Evolutionary conservation across 805 yeast genomes (phyloP).

Genomic region (Limtongozyma cylindracea): DNA sequence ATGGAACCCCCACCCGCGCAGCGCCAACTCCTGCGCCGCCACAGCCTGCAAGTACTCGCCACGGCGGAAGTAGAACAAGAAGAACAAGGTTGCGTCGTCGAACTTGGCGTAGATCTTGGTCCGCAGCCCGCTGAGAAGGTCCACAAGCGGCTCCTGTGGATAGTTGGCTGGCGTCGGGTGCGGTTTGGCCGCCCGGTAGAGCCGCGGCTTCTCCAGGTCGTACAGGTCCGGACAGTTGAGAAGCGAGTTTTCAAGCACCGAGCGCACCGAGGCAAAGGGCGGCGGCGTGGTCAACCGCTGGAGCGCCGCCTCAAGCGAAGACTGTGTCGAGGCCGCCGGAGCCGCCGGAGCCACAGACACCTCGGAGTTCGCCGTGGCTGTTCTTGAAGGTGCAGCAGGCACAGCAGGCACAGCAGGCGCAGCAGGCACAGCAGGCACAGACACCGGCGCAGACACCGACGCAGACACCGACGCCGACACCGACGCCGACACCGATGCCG

Average conservation of each 20-base stretch:
- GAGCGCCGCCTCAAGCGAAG: conserved; percentile 10
- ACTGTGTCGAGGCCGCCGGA: too few species aligned
- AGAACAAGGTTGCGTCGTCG: conserved; percentile 73
- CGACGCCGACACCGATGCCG: neutral
- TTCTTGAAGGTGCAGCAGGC: neutral
- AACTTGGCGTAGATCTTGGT: conserved; percentile 29
- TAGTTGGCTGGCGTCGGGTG: conserved; percentile 79
- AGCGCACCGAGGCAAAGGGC: conserved; percentile 23
- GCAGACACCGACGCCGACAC: neutral
- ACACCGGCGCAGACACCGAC: neutral
- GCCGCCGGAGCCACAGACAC: too few species aligned
- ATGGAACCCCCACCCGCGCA: conserved; percentile 70
- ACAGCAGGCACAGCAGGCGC: conserved; percentile 1
- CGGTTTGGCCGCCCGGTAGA: conserved; percentile 54
- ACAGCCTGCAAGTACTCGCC: conserved; percentile 9
- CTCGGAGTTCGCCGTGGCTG: too few species aligned
- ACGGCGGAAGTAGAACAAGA: conserved; percentile 67
- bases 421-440: neutral
- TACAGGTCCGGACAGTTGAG: conserved; percentile 83
- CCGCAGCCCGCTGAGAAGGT: conserved; percentile 30
- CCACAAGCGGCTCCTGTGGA: conserved; percentile 67
- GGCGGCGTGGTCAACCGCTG: conserved; percentile 23
- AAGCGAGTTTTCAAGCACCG: conserved; percentile 50
- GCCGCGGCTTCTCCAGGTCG: conserved; percentile 67
- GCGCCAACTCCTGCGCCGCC: conserved; percentile 58